Percentiles rank a stretch among this genome's conserved stretches.
phyloP scores from a whole-genome alignment of 2,329 filamentous ascomycete species.

The Fusarium decemcellulare region DNA sequence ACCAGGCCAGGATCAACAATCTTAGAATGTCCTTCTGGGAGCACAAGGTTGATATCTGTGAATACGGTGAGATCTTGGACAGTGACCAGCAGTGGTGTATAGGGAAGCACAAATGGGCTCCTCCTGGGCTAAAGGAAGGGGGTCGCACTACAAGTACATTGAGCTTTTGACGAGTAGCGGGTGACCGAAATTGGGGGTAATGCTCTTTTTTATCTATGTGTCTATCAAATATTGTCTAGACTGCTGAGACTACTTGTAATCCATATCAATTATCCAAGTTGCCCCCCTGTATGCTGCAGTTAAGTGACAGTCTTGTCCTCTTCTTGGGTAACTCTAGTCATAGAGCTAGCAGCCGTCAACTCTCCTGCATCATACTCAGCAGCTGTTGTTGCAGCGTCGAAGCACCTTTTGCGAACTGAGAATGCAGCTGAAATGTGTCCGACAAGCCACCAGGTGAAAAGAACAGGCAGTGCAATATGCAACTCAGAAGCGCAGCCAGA shows the following conservation, averaged over 20 bases:
- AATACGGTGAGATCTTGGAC: conserved; percentile 8
- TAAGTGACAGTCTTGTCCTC: too few species aligned
- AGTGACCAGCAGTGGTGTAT: conserved; percentile 11
- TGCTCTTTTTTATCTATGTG: too few species aligned
- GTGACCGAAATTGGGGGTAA: too few species aligned
- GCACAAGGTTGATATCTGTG: neutral
- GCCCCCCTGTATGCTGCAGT: too few species aligned
- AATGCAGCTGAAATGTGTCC: neutral
- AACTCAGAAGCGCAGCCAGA: neutral
- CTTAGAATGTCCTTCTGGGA: conserved; percentile 6
- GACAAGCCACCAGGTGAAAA: neutral
- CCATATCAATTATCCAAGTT: too few species aligned
- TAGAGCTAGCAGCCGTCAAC: too few species aligned
- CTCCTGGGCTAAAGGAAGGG: neutral
- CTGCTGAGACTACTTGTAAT: too few species aligned
- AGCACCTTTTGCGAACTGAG: neutral
- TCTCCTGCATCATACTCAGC: too few species aligned
- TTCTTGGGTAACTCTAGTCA: too few species aligned
- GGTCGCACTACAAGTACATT: neutral
- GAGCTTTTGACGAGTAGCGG: neutral
- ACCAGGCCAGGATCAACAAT: conserved; percentile 1
- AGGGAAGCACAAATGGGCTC: conserved; percentile 1
- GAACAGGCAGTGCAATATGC: neutral
- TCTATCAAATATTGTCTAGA: too few species aligned
- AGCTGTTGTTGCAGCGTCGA: too few species aligned